phyloP scores from a whole-genome alignment of 1,284 basidiomycete genomes.

The Leccinum angustisporum region DNA sequence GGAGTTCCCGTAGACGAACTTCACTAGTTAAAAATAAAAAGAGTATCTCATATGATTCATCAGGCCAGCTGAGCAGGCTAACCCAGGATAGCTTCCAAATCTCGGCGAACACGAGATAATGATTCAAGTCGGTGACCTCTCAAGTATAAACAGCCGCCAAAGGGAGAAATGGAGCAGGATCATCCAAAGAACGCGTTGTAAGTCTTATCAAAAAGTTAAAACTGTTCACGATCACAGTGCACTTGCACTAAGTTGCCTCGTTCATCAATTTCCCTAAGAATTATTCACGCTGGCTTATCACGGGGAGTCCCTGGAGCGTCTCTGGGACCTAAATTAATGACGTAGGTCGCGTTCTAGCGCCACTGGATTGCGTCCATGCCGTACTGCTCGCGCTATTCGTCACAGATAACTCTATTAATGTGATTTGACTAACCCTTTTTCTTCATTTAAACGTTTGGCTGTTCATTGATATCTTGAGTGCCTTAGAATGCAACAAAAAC shows the following conservation, averaged over 20 bases:
- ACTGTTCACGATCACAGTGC: not conserved
- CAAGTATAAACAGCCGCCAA: not conserved
- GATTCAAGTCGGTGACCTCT: not conserved
- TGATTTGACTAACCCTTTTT: not conserved
- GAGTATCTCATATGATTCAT: not conserved
- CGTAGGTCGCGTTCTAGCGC: not conserved
- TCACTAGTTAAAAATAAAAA: not conserved
- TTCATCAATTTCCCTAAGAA: not conserved
- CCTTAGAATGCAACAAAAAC: not conserved
- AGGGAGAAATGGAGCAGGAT: not conserved
- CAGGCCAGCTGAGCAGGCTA: not conserved
- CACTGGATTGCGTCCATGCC: not conserved
- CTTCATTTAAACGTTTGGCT: not conserved
- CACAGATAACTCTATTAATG: not conserved
- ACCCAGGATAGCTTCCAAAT: not conserved
- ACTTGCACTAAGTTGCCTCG: not conserved
- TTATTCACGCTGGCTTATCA: not conserved
- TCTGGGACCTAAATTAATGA: not conserved
- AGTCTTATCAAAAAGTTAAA: not conserved
- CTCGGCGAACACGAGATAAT: not conserved
- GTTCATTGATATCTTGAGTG: not conserved
- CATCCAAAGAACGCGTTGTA: not conserved
- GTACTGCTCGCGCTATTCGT: not conserved
- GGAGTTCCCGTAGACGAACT: not conserved
- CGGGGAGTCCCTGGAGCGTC: not conserved